These are phyloP conservation scores for Diplocarpon mali DNA, from an alignment of 2,329 filamentous ascomycete genomes.

Conservation along the genomic window DNA sequence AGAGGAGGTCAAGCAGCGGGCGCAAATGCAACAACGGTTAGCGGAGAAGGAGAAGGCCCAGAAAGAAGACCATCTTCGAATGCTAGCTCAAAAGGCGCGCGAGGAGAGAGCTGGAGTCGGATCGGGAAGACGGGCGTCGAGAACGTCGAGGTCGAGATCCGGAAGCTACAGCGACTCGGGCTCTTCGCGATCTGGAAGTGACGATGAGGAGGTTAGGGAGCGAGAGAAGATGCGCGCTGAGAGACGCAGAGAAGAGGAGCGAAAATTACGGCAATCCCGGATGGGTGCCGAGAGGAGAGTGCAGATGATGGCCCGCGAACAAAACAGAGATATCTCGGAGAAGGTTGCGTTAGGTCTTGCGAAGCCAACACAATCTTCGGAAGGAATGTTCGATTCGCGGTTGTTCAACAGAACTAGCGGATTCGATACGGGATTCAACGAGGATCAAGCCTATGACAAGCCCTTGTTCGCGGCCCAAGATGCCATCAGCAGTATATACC, in stretches of 20 bases:
- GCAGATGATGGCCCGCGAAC: conserved; percentile 87
- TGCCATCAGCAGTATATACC: conserved; percentile 87
- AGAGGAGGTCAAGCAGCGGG: conserved; percentile 87
- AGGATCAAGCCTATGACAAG: conserved; percentile 96
- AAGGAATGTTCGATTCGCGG: conserved; percentile 94
- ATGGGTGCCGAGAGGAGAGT: conserved; percentile 92
- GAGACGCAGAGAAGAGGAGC: conserved; percentile 69
- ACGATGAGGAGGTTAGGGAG: conserved; percentile 61
- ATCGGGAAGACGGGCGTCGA: conserved; percentile 33
- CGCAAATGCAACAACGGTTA: conserved; percentile 88
- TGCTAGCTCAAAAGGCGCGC: conserved; percentile 81
- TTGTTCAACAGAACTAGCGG: conserved; percentile 91
- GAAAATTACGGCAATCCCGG: conserved; percentile 81
- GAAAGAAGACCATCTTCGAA: conserved; percentile 85
- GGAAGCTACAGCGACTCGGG: conserved; percentile 43
- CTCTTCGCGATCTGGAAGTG: conserved; percentile 30
- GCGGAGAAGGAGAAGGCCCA: conserved; percentile 93
- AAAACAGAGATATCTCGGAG: conserved; percentile 93
- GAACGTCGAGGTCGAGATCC: conserved; percentile 31
- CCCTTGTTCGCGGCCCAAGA: conserved; percentile 93
- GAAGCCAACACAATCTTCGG: conserved; percentile 83
- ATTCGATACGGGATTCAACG: conserved; percentile 87
- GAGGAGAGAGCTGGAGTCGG: conserved; percentile 58
- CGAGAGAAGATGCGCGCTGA: conserved; percentile 71
- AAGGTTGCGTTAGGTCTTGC: conserved; percentile 91